Evolutionary conservation across 192 early-diverging fungal species (phyloP).

Genomic region (Dissophora ornata): DNA sequence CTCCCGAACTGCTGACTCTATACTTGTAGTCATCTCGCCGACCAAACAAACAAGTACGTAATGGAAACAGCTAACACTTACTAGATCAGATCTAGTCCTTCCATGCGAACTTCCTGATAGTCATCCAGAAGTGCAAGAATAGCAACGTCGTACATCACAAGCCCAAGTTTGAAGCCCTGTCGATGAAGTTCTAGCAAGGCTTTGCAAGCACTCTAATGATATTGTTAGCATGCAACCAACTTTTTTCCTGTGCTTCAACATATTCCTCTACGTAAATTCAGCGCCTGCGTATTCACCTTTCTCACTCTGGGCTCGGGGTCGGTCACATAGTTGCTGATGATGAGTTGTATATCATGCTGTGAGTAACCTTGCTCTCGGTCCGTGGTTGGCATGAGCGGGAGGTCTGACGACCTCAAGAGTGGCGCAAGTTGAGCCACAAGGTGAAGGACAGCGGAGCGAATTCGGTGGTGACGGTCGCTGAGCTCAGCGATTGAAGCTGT

Average conservation of each 20-base stretch:
- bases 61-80: too few relatives aligned
- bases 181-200: slow-evolving; percentile 61
- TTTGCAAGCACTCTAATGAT: slow-evolving; percentile 57
- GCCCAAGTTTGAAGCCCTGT: slow-evolving; percentile 58
- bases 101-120: slow-evolving; percentile 77
- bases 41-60: too few relatives aligned
- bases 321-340: slow-evolving; percentile 60
- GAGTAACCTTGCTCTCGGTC: slow-evolving; percentile 21
- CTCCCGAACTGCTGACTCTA: too few relatives aligned
- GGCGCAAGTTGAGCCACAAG: slow-evolving; percentile 59
- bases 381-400: background rate
- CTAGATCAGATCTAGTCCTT: slow-evolving; percentile 76
- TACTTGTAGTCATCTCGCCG: too few relatives aligned
- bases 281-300: slow-evolving; percentile 55
- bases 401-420: slow-evolving; percentile 22
- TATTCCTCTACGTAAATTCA: too few relatives aligned
- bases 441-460: slow-evolving; percentile 58
- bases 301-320: slow-evolving; percentile 65
- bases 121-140: slow-evolving; percentile 76
- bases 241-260: too few relatives aligned
- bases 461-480: slow-evolving; percentile 60
- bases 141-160: slow-evolving; percentile 70
- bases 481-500: slow-evolving; percentile 53
- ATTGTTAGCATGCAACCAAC: too few relatives aligned
- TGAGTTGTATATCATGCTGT: slow-evolving; percentile 57